A percentile compares a stretch with the other conserved stretches of the same genome.
These are phyloP conservation scores for Exophiala lecanii-corni DNA, from an alignment of 2,329 filamentous ascomycete genomes.

Conservation along the genomic window DNA sequence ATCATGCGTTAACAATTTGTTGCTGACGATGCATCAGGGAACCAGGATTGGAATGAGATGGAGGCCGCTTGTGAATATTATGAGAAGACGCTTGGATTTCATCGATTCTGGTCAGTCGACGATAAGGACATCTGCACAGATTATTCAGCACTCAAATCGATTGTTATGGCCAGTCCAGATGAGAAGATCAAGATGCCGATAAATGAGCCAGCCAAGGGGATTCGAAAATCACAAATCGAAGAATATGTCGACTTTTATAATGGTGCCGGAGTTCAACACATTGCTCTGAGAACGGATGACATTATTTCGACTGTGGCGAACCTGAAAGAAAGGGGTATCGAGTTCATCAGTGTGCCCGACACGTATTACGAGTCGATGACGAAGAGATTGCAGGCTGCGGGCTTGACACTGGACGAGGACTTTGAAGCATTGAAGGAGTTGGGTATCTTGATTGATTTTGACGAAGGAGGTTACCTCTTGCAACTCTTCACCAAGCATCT, in stretches of 20 bases:
- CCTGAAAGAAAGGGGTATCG: slow-evolving; percentile 78
- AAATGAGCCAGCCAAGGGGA: slow-evolving; percentile 87
- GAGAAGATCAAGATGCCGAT: slow-evolving; percentile 96
- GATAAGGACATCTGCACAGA: slow-evolving; percentile 90
- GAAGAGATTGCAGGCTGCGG: slow-evolving; percentile 61
- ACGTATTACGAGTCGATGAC: slow-evolving; percentile 81
- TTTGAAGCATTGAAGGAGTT: slow-evolving; percentile 70
- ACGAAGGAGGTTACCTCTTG: slow-evolving; percentile 79
- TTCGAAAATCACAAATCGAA: slow-evolving; percentile 91
- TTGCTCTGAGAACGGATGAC: slow-evolving; percentile 75
- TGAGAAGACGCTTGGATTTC: slow-evolving; percentile 83
- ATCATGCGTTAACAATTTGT: too few relatives aligned
- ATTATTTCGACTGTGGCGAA: slow-evolving; percentile 74
- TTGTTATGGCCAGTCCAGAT: slow-evolving; percentile 85
- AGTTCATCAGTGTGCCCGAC: slow-evolving; percentile 86
- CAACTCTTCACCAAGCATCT: slow-evolving; percentile 79
- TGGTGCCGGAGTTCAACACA: slow-evolving; percentile 87
- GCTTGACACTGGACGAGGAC: slow-evolving; percentile 65
- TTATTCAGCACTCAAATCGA: slow-evolving; percentile 79
- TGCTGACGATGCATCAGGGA: slow-evolving; percentile 35
- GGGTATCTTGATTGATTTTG: slow-evolving; percentile 91
- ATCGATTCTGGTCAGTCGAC: slow-evolving; percentile 96
- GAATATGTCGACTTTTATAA: slow-evolving; percentile 89
- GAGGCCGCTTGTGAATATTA: slow-evolving; percentile 66
- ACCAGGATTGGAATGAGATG: slow-evolving; percentile 94